phyloP scores from a whole-genome alignment of 768 basidiomycete species.

The Kondoa subrosea region DNA sequence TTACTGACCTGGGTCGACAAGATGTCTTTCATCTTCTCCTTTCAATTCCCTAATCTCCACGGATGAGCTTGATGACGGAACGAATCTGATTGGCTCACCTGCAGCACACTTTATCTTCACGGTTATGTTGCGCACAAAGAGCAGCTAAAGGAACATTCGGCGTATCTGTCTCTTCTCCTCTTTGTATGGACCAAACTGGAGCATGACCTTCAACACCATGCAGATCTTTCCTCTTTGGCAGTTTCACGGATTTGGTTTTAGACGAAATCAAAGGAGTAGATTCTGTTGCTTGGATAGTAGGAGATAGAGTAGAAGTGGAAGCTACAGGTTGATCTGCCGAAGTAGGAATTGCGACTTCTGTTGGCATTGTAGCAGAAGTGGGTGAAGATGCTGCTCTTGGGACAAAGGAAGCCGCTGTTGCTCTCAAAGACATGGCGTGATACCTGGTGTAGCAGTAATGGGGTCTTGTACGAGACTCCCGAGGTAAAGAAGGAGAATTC shows the following conservation, averaged over 20 bases:
- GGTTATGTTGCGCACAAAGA: constrained; percentile 4
- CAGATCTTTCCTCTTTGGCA: neutral
- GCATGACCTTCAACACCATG: too few relatives aligned
- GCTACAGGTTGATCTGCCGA: too few relatives aligned
- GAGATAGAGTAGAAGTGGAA: too few relatives aligned
- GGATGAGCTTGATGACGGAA: too few relatives aligned
- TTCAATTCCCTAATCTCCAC: constrained; percentile 75
- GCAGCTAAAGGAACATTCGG: neutral
- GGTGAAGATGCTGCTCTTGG: neutral
- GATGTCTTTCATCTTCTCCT: constrained; percentile 55
- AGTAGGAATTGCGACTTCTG: too few relatives aligned
- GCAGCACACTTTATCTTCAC: neutral
- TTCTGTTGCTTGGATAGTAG: neutral
- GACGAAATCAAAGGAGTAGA: neutral
- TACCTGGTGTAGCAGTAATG: too few relatives aligned
- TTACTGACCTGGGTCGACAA: constrained; percentile 44
- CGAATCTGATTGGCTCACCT: constrained; percentile 38
- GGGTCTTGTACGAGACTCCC: too few relatives aligned
- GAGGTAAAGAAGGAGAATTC: too few relatives aligned
- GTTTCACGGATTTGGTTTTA: neutral
- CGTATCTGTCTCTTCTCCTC: neutral
- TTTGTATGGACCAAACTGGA: neutral
- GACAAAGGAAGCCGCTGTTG: neutral
- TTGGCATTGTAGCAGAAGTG: neutral
- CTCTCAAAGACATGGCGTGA: neutral